phyloP scores from a whole-genome alignment of 352 stramenopile species.

The Phytophthora lateralis region DNA sequence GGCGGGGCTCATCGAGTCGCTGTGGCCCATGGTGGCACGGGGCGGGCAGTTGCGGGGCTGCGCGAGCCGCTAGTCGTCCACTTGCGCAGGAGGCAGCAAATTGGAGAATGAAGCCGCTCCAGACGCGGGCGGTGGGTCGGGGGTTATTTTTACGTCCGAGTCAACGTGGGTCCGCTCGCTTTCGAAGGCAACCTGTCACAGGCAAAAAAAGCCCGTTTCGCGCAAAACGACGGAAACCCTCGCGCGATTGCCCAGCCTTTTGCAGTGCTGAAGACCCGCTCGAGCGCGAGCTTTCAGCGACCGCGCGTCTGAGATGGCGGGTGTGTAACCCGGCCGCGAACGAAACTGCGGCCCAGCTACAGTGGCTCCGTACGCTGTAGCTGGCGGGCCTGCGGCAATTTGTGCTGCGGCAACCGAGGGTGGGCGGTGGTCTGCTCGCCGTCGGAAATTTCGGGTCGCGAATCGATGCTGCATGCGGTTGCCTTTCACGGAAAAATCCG shows the following conservation, averaged over 20 bases:
- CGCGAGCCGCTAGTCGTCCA: slow-evolving; percentile 23
- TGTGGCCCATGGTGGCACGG: slow-evolving; percentile 37
- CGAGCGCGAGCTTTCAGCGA: slow-evolving; percentile 29
- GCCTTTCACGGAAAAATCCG: slow-evolving; percentile 45
- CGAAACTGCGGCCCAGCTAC: slow-evolving; percentile 11
- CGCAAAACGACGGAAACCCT: slow-evolving; percentile 41
- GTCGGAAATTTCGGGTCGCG: slow-evolving; percentile 38
- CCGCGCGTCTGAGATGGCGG: slow-evolving; percentile 41
- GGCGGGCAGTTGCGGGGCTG: slow-evolving; percentile 12
- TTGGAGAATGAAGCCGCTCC: slow-evolving; percentile 53
- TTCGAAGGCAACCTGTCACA: slow-evolving; percentile 33
- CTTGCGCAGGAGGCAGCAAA: slow-evolving; percentile 45
- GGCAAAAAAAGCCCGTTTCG: slow-evolving; percentile 25
- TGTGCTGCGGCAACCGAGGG: slow-evolving; percentile 8
- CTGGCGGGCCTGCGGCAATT: slow-evolving; percentile 2
- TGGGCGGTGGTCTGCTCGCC: slow-evolving; percentile 25
- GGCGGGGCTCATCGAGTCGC: slow-evolving; percentile 49
- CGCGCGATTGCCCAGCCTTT: slow-evolving; percentile 5
- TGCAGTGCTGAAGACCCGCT: slow-evolving; percentile 28
- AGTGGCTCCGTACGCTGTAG: slow-evolving; percentile 25
- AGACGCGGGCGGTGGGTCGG: slow-evolving; percentile 16
- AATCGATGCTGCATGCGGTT: slow-evolving; percentile 23
- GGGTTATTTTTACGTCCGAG: slow-evolving; percentile 46
- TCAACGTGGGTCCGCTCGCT: slow-evolving; percentile 20
- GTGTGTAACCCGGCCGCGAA: slow-evolving; percentile 34